A percentile compares a stretch with the other conserved stretches of the same genome.
phyloP scores from a whole-genome alignment of 1,284 basidiomycete species.

The Pisolithus thermaeus region DNA sequence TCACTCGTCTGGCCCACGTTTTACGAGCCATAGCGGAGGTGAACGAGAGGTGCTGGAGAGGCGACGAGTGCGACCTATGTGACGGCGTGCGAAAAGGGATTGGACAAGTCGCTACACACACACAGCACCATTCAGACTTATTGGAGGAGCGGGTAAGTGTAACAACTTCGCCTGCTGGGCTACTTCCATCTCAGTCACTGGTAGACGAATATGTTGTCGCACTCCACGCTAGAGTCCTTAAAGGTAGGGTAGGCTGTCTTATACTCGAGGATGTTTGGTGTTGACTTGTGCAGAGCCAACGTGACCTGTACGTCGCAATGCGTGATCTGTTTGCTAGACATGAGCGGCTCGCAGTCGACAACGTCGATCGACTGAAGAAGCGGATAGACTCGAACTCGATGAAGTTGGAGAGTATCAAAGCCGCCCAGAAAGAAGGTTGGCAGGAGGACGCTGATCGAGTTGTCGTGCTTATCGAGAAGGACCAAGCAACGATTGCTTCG shows the following conservation, averaged over 20 bases:
- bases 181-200: not conserved
- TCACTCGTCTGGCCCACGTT: conserved; percentile 76
- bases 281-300: conserved; percentile 53
- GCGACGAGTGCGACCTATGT: conserved; percentile 76
- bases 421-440: conserved; percentile 72
- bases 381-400: conserved; percentile 70
- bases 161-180: not conserved
- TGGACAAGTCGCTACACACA: conserved; percentile 60
- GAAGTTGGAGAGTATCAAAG: conserved; percentile 70
- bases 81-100: conserved; percentile 75
- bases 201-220: conserved; percentile 53
- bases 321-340: conserved; percentile 81
- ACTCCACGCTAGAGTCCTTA: conserved; percentile 65
- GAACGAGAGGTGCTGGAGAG: conserved; percentile 72
- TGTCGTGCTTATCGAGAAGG: conserved; percentile 63
- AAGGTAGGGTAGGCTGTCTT: conserved; percentile 39
- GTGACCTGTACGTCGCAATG: conserved; percentile 83
- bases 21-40: conserved; percentile 75
- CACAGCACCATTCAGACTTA: conserved; percentile 71
- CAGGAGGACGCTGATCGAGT: conserved; percentile 77
- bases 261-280: conserved; percentile 7
- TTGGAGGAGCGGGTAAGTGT: conserved; percentile 70
- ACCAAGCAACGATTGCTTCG: conserved; percentile 66
- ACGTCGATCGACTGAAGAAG: conserved; percentile 81
- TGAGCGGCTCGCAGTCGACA: conserved; percentile 77